Percentiles rank a stretch among this genome's conserved stretches.
These are phyloP conservation scores for Stemphylium lycopersici DNA, from an alignment of 2,329 filamentous ascomycete genomes.

Conservation along the genomic window DNA sequence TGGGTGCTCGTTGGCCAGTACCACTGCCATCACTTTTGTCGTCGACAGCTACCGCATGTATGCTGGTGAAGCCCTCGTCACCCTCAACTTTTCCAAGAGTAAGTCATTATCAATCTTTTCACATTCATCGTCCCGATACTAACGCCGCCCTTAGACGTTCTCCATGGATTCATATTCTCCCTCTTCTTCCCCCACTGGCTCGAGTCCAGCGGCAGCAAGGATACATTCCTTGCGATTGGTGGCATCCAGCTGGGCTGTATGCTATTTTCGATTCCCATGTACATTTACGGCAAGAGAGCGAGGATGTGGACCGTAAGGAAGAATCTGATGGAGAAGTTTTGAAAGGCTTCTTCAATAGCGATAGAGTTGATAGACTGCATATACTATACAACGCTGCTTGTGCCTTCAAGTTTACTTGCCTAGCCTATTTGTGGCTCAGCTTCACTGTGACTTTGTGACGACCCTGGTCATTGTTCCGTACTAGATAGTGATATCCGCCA, in stretches of 20 bases:
- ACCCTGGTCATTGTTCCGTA: no score
- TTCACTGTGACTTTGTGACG: no score
- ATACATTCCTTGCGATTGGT: slow-evolving; percentile 81
- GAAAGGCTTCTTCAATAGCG: background rate
- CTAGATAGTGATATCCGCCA: no score
- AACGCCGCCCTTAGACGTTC: slow-evolving; percentile 63
- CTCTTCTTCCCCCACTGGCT: slow-evolving; percentile 77
- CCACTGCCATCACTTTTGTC: slow-evolving; percentile 90
- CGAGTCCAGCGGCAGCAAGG: slow-evolving; percentile 72
- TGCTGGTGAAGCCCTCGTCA: slow-evolving; percentile 91
- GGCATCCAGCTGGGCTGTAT: slow-evolving; percentile 82
- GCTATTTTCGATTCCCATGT: slow-evolving; percentile 84
- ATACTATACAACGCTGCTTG: no score
- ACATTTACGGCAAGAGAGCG: slow-evolving; percentile 87
- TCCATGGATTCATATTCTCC: slow-evolving; percentile 87
- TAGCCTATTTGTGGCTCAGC: no score
- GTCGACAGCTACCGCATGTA: slow-evolving; percentile 94
- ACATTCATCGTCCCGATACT: slow-evolving; percentile 10
- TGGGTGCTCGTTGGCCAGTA: slow-evolving; percentile 87
- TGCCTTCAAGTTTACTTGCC: no score
- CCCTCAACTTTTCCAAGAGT: slow-evolving; percentile 92
- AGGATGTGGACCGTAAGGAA: slow-evolving; percentile 92
- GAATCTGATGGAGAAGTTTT: slow-evolving; percentile 84
- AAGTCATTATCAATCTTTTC: slow-evolving; percentile 32
- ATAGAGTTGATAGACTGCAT: no score